phyloP scores from a whole-genome alignment of 257 asterid species.

The Solanum chilense region DNA sequence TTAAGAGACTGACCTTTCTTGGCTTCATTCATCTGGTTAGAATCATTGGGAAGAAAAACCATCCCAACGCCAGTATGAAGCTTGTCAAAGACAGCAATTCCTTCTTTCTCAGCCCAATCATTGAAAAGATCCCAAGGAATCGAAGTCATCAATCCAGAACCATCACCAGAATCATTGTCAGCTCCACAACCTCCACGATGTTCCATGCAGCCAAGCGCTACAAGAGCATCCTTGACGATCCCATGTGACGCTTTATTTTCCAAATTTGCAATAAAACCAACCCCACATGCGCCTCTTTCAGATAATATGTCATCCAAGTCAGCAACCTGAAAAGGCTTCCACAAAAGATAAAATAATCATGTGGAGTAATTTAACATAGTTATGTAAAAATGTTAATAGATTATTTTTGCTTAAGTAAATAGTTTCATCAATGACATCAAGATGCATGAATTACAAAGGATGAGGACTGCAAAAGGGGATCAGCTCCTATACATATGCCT shows the following conservation, averaged over 20 bases:
- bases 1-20: slow-evolving; percentile 44
- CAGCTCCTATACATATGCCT: not conserved
- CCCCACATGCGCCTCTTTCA: slow-evolving; percentile 97
- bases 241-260: slow-evolving; percentile 73
- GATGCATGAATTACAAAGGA: not conserved
- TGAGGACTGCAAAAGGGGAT: not conserved
- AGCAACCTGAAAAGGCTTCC: slow-evolving; percentile 52
- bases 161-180: slow-evolving; percentile 99
- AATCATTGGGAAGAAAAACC: slow-evolving; percentile 88
- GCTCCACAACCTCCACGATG: slow-evolving; percentile 99
- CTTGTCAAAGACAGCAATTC: slow-evolving; percentile 55
- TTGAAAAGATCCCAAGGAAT: slow-evolving; percentile 94
- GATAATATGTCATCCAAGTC: slow-evolving; percentile 75
- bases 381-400: not conserved
- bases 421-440: not conserved
- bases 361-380: not conserved
- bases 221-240: slow-evolving; percentile 84
- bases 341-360: not conserved
- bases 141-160: slow-evolving; percentile 92
- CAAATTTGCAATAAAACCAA: slow-evolving; percentile 92
- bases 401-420: not conserved
- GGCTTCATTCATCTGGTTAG: slow-evolving; percentile 51
- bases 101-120: slow-evolving; percentile 82
- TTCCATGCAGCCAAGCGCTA: slow-evolving; percentile 98
- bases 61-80: slow-evolving; percentile 92